Percentiles rank a stretch among this genome's conserved stretches.
These are phyloP conservation scores for Talaromyces sp. DNA, from an alignment of 2,329 filamentous ascomycete genomes.

Conservation along the genomic window DNA sequence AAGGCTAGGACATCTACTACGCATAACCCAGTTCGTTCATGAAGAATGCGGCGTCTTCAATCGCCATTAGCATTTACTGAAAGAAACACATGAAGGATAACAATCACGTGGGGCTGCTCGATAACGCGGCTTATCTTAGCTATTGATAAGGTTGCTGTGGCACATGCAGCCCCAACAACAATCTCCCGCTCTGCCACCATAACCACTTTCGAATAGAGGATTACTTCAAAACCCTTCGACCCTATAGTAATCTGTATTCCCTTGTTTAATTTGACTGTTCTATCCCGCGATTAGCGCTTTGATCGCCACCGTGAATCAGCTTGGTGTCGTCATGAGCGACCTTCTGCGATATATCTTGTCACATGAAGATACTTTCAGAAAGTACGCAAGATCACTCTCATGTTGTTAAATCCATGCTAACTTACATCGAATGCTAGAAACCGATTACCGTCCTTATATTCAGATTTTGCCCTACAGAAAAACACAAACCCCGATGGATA, in stretches of 20 bases:
- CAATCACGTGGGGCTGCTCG: slow-evolving; percentile 22
- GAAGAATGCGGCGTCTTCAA: too few species aligned
- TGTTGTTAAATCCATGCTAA: not conserved
- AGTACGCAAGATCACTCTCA: slow-evolving; percentile 40
- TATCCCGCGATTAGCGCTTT: not conserved
- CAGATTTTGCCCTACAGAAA: slow-evolving; percentile 73
- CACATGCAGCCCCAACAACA: slow-evolving; percentile 1
- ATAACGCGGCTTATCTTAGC: slow-evolving; percentile 18
- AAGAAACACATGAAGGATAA: too few species aligned
- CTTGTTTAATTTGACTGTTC: not conserved
- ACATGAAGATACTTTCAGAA: slow-evolving; percentile 58
- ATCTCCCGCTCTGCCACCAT: not conserved
- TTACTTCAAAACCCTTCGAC: not conserved
- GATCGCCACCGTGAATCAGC: not conserved
- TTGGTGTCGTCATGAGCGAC: slow-evolving; percentile 45
- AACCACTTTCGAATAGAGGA: not conserved
- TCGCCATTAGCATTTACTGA: not conserved
- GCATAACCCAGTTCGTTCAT: too few species aligned
- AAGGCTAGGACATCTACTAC: too few species aligned
- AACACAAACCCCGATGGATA: slow-evolving; percentile 82
- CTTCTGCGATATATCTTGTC: slow-evolving; percentile 64
- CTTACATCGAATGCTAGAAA: slow-evolving; percentile 43
- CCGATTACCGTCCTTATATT: slow-evolving; percentile 80
- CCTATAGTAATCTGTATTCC: not conserved
- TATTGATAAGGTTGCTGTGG: slow-evolving; percentile 26